These are phyloP conservation scores for Micromonas commoda DNA, from an alignment of 139 green algal genomes.

Conservation along the genomic window DNA sequence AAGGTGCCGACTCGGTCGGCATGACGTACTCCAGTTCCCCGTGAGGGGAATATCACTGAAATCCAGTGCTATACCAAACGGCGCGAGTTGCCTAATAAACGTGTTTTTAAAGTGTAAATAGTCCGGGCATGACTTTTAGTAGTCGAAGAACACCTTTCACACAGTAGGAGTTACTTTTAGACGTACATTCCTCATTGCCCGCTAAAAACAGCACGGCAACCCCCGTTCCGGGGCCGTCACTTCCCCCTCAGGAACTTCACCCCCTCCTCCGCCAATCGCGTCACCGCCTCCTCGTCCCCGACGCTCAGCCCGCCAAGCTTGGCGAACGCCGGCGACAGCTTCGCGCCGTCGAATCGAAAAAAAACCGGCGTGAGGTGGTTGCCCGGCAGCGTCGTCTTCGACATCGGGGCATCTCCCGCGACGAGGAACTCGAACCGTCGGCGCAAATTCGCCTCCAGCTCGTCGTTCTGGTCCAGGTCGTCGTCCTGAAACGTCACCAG, in stretches of 20 bases:
- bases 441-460: background rate
- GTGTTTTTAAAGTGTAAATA: too few relatives aligned
- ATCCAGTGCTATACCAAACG: too few relatives aligned
- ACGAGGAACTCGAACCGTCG: background rate
- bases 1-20: too few relatives aligned
- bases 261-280: background rate
- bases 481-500: slow-evolving; percentile 9
- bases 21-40: too few relatives aligned
- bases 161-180: too few relatives aligned
- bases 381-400: background rate
- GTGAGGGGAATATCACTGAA: too few relatives aligned
- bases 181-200: too few relatives aligned
- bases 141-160: too few relatives aligned
- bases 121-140: too few relatives aligned
- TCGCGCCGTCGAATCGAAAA: slow-evolving; percentile 9
- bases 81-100: too few relatives aligned
- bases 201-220: too few relatives aligned
- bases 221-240: too few relatives aligned
- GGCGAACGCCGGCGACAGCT: background rate
- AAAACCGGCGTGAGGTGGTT: slow-evolving; percentile 18
- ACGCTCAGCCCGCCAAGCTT: background rate
- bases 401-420: background rate
- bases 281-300: background rate
- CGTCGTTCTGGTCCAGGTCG: slow-evolving; percentile 11
- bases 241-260: slow-evolving; percentile 17